These are phyloP conservation scores for Sugiyamaella neomexicana DNA, from an alignment of 1,139 yeast genomes.

Conservation along the genomic window DNA sequence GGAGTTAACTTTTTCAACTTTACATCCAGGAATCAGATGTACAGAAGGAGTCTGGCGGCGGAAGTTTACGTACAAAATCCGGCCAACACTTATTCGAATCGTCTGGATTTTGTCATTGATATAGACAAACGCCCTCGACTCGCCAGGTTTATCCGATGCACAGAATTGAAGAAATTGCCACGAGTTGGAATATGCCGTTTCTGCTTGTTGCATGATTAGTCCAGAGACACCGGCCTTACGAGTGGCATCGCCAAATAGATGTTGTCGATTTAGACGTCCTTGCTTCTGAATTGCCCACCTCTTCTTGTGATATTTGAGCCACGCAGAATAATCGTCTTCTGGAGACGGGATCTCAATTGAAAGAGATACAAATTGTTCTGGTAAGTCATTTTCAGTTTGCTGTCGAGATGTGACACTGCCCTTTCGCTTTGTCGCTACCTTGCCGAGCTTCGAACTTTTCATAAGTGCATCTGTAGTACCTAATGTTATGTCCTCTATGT, in stretches of 20 bases:
- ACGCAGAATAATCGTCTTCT: slow-evolving; percentile 70
- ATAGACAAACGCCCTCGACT: slow-evolving; percentile 67
- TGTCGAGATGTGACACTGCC: slow-evolving; percentile 23
- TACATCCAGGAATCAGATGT: slow-evolving; percentile 41
- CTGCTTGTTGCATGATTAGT: slow-evolving; percentile 76
- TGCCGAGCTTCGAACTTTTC: slow-evolving; percentile 23
- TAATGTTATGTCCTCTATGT: slow-evolving; percentile 71
- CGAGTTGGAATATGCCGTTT: slow-evolving; percentile 61
- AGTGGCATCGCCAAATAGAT: slow-evolving; percentile 67
- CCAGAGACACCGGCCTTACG: slow-evolving; percentile 48
- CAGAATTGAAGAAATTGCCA: slow-evolving; percentile 86
- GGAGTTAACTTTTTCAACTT: slow-evolving; percentile 58
- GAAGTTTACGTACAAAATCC: slow-evolving; percentile 68
- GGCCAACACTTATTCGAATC: slow-evolving; percentile 71
- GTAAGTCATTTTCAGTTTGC: slow-evolving; percentile 27
- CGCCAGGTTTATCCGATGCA: slow-evolving; percentile 61
- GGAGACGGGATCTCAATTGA: slow-evolving; percentile 55
- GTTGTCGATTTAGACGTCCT: slow-evolving; percentile 68
- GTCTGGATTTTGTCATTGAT: slow-evolving; percentile 74
- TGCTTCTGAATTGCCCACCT: slow-evolving; percentile 80
- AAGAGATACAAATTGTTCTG: slow-evolving; percentile 26
- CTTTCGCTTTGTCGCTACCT: slow-evolving; percentile 26
- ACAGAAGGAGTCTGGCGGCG: slow-evolving; percentile 37
- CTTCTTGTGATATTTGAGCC: slow-evolving; percentile 75
- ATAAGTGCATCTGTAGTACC: slow-evolving; percentile 24